Evolutionary conservation across 2,329 filamentous ascomycete species (phyloP).

Genomic region (Diaporthe ilicicola): DNA sequence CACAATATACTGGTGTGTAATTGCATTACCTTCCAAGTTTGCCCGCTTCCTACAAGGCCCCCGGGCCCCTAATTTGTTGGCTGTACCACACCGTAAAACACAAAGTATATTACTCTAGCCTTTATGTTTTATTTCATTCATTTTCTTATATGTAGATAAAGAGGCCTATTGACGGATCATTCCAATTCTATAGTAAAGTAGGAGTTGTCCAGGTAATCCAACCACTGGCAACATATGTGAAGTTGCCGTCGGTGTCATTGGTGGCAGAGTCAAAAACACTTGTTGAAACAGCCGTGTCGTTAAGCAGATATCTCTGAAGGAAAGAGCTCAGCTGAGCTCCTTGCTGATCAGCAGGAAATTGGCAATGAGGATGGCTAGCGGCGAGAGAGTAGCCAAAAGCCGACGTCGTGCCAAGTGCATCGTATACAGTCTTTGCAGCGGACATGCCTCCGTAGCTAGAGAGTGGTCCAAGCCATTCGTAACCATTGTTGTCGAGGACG

Average conservation of each 20-base stretch:
- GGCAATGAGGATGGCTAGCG: neutral
- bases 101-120: no score
- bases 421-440: slow-evolving; percentile 54
- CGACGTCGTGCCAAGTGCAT: slow-evolving; percentile 49
- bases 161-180: no score
- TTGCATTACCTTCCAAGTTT: no score
- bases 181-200: neutral
- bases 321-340: neutral
- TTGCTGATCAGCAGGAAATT: neutral
- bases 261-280: neutral
- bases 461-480: slow-evolving; percentile 59
- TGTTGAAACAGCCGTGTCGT: neutral
- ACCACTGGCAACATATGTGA: neutral
- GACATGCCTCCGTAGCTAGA: slow-evolving; percentile 60
- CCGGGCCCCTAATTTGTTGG: no score
- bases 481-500: slow-evolving; percentile 59
- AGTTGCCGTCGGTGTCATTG: neutral
- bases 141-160: no score
- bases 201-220: neutral
- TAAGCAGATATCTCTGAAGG: neutral
- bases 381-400: neutral
- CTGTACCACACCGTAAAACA: no score
- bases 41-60: no score
- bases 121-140: no score
- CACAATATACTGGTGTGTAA: no score